Base-by-base conservation (phyloP, 1,284 basidiomycete species). In the Rhodotorula sp. region DNA sequence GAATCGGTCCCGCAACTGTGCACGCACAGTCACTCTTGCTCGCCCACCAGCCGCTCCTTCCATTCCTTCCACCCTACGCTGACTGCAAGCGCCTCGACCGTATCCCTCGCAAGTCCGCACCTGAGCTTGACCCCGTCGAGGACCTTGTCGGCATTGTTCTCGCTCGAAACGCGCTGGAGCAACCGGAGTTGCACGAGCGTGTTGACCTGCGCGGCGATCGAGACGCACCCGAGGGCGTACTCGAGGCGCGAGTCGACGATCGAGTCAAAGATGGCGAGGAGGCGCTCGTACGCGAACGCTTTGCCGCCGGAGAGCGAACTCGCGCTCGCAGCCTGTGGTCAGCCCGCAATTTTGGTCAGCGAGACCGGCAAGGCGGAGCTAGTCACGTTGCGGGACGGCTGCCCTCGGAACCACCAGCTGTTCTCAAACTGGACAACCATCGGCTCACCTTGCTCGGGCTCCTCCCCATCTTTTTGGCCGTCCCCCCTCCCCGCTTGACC, bases 111-210 rank as follows among this genome's bases (percentile, higher is more conserved):
- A 12, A 77, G 48, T 5, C 39, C 66, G 29, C 73, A 75, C 63
- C 66, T 68, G 29, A 77, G 57, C 65, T 75, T 73, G 49, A 77
- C 66, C 12, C 76, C 76, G 23, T 73, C 71, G 48, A 77, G 61
- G 10, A 73, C 46, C 56, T 71, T 74, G 52, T 76, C 73, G 18
- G 62, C n/a, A 20, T 62, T 62, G 8, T 62, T 58, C n/a, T 52
- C 31, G 26, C 58, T 54, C 46, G 71, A 73, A 15, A 62, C 69
- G 48, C 71, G 68, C 26, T 59, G n/a, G 29, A 77, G 60, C 31
- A 77, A 59, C 2, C 71, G 52, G 20, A 77, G 64, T 21, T 62
- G 51, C 61, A 77, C 60, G 56, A 77, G 62, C 8, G 71, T 70
- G 39, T 68, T 65, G 29, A 77, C 67, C 64, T 73, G 67, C 20